These are phyloP conservation scores for Ananas comosus DNA, from an alignment of 176 grass and related monocot species.

Conservation along the genomic window DNA sequence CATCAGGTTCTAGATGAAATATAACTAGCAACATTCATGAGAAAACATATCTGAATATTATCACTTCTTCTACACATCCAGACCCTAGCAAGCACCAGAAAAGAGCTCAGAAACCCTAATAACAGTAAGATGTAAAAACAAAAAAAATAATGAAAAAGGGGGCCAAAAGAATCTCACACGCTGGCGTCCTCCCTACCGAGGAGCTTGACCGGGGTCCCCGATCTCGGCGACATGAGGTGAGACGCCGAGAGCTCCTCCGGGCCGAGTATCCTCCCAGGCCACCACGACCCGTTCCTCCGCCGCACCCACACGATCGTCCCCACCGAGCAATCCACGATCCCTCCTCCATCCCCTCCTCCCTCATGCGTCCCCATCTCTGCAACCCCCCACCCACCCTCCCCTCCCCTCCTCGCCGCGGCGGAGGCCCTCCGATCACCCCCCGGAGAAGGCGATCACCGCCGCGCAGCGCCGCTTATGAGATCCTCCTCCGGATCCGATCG, in stretches of 20 bases:
- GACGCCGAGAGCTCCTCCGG: conserved; percentile 75
- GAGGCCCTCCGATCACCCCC: not conserved
- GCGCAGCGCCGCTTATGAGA: not conserved
- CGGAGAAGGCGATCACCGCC: not conserved
- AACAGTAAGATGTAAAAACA: not conserved
- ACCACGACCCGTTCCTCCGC: conserved; percentile 97
- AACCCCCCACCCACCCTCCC: not conserved
- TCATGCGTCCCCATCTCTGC: not conserved
- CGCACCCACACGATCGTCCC: conserved; percentile 98
- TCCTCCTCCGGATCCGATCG: not conserved
- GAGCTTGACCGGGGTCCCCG: conserved; percentile 95
- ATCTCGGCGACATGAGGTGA: conserved; percentile 94
- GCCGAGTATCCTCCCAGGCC: conserved; percentile 92
- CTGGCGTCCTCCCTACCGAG: conserved; percentile 95
- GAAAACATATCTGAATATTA: too few species aligned
- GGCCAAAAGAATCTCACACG: conserved; percentile 51
- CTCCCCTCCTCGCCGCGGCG: not conserved
- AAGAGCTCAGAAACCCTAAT: not conserved
- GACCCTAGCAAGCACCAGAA: not conserved
- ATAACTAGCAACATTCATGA: too few species aligned
- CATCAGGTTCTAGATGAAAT: too few species aligned
- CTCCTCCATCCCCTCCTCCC: conserved; percentile 16
- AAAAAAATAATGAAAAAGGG: conserved; percentile 3
- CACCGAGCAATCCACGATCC: conserved; percentile 52
- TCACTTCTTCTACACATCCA: not conserved